phyloP scores from a whole-genome alignment of 169 alveolate genomes.

The Cryptosporidium xiaoi region DNA sequence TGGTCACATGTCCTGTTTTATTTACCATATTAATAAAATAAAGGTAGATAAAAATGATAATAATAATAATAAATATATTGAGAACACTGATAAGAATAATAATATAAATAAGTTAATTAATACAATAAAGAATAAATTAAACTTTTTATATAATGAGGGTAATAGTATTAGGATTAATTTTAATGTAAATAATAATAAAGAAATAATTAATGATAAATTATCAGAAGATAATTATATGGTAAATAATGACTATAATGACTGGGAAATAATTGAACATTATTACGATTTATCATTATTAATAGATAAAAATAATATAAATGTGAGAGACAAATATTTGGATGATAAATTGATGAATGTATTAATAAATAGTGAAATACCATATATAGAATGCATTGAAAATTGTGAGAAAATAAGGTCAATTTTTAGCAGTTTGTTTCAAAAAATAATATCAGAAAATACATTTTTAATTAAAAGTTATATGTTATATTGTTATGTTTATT shows the following conservation, averaged over 20 bases:
- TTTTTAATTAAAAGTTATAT: conserved; percentile 27
- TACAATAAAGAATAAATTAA: background rate
- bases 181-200: background rate
- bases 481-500: conserved; percentile 45
- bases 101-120: background rate
- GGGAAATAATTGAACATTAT: conserved; percentile 13
- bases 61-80: background rate
- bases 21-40: background rate
- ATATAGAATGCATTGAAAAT: conserved; percentile 62
- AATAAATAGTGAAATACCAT: conserved; percentile 16
- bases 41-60: background rate
- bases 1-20: conserved; percentile 22
- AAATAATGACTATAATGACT: conserved; percentile 13
- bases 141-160: background rate
- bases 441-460: conserved; percentile 27
- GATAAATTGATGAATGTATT: conserved; percentile 19
- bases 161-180: background rate
- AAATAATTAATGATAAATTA: background rate
- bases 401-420: conserved; percentile 24
- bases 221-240: background rate
- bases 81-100: background rate
- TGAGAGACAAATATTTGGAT: conserved; percentile 3
- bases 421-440: conserved; percentile 35
- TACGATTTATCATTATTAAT: background rate
- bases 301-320: background rate